Evolutionary conservation across 2,329 filamentous ascomycete species (phyloP), one percentile per base, ranked within the genome.

Genomic region (Colletotrichum zoysiae): DNA sequence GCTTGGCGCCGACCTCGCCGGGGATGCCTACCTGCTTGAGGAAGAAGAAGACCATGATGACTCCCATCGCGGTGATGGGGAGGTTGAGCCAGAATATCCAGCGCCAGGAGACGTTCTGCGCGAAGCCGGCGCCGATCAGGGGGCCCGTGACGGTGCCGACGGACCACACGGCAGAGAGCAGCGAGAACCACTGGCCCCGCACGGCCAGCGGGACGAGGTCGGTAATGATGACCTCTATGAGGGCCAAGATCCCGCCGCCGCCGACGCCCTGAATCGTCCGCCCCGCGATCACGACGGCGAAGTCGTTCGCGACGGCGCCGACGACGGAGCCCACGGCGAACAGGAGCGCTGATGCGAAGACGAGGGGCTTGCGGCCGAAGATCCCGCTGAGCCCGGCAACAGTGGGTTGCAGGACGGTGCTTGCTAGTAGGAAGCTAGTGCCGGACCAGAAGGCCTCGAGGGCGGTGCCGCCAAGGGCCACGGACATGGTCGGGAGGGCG

Each of bases 371-470:
- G 16, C 80, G 74, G 1, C 82, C 82, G 50, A 82, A 76, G 9
- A 81, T 80, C 61, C 77, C 77, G 42, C 80, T 81, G 12, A 83
- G 67, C 3, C 81, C 79, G 8, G 81, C 78, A n/a, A 84, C 76
- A 6, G 80, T 79, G 4, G 88, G 89, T 75, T 90, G 87, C 53
- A 89, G 84, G 40, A 90, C 86, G 0, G 91, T 90, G 67, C 88
- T 89, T 3, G 90, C 88, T 6, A 94, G 85, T 5, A 94, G 82
- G 74, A 92, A 94, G 20, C 89, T 89, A 5, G 91, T 93, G 2
- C 91, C 91, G 16, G 90, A 87, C 92, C 91, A 93, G 76, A 93
- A 93, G 0, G 90, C 89, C 79, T 93, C 84, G 42, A 90, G 86
- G 2, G 87, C 87, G 0, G 85, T 85, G 33, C 88, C 88, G 50